A percentile compares a stretch with the other conserved stretches of the same genome.
Evolutionary conservation across 1,284 basidiomycete genomes (phyloP).

Genomic region (Leccinum subfulvum): DNA sequence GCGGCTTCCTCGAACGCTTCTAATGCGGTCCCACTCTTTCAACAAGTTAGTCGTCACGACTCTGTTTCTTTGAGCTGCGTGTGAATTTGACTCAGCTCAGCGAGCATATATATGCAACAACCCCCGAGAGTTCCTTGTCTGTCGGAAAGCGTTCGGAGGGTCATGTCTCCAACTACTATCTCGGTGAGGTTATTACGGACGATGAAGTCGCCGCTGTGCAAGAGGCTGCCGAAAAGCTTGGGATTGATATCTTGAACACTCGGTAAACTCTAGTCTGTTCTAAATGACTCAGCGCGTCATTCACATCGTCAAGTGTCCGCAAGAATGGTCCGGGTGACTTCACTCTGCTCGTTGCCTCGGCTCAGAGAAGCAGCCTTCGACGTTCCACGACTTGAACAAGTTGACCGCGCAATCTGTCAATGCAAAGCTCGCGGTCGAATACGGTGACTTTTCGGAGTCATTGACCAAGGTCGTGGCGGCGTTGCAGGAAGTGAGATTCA

Average conservation of each 20-base stretch:
- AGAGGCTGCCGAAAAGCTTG: conserved; percentile 67
- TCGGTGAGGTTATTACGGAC: conserved; percentile 67
- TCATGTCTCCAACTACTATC: conserved; percentile 81
- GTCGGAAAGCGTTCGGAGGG: conserved; percentile 78
- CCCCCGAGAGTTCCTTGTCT: conserved; percentile 63
- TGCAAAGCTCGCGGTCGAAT: conserved; percentile 61
- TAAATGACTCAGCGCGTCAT: neutral
- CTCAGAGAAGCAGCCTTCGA: conserved; percentile 39
- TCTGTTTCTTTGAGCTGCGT: conserved; percentile 1
- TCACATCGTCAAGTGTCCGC: conserved; percentile 47
- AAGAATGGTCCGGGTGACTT: conserved; percentile 64
- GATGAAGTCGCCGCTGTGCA: conserved; percentile 76
- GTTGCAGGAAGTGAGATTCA: conserved; percentile 52
- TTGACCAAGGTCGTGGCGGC: conserved; percentile 55
- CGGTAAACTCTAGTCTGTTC: conserved; percentile 44
- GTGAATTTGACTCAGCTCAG: conserved; percentile 48
- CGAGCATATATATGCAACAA: conserved; percentile 66
- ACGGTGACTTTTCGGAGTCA: conserved; percentile 65
- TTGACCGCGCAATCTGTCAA: conserved; percentile 42
- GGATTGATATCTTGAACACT: conserved; percentile 78
- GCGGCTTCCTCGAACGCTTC: conserved; percentile 55
- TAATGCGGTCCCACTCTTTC: conserved; percentile 60
- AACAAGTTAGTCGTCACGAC: conserved; percentile 43
- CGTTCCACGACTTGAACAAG: conserved; percentile 51
- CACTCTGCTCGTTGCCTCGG: conserved; percentile 73